phyloP scores from a whole-genome alignment of 805 yeast species.

The Saccharomycopsis fibuligera region DNA sequence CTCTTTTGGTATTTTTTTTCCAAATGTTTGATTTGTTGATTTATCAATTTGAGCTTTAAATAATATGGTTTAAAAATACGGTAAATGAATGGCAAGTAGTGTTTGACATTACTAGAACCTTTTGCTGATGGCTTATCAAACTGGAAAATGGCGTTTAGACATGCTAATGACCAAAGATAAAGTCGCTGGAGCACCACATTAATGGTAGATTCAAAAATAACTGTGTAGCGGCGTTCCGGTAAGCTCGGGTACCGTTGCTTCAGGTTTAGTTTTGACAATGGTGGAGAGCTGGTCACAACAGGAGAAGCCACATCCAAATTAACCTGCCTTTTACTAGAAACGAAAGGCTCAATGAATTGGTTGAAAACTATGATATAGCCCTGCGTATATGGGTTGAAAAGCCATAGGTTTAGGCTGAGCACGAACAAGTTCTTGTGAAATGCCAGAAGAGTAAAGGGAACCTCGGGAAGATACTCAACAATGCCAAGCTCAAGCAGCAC shows the following conservation, averaged over 20 bases:
- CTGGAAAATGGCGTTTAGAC: background rate
- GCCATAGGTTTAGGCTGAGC: slow-evolving; percentile 14
- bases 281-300: background rate
- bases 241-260: background rate
- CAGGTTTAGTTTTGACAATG: background rate
- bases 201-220: background rate
- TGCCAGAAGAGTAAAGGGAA: background rate
- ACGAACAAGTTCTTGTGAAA: background rate
- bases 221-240: background rate
- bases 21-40: background rate
- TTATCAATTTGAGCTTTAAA: background rate
- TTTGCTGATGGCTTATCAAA: background rate
- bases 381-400: slow-evolving; percentile 16
- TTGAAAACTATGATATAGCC: slow-evolving; percentile 19
- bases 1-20: background rate
- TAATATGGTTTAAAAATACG: background rate
- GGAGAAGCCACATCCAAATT: background rate
- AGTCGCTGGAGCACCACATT: background rate
- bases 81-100: background rate
- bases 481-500: too few relatives aligned
- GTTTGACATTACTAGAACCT: background rate
- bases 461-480: background rate
- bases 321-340: slow-evolving; percentile 1
- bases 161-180: background rate
- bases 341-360: slow-evolving; percentile 17